Evolutionary conservation across 129 eudicot genomes (phyloP).

Genomic region (Helichrysum umbraculigerum): DNA sequence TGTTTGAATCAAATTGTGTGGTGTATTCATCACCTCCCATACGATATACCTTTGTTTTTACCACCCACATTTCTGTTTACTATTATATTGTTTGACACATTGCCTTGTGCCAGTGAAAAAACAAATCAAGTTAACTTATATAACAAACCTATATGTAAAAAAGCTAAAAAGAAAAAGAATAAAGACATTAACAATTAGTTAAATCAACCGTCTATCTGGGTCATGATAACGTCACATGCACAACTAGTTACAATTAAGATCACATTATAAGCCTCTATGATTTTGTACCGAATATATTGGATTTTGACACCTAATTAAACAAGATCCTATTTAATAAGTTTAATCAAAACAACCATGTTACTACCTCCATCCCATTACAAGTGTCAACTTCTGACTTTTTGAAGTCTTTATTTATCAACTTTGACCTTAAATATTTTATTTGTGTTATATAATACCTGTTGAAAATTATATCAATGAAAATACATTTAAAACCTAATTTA

Average conservation of each 20-base stretch:
- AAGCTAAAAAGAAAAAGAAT: neutral
- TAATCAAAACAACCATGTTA: no score
- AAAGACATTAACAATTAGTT: neutral
- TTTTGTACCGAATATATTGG: neutral
- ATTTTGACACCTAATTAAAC: no score
- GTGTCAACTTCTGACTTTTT: no score
- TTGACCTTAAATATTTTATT: no score
- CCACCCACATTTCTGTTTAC: neutral
- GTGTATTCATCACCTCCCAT: no score
- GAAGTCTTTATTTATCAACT: no score
- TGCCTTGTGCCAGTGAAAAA: neutral
- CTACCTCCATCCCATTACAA: no score
- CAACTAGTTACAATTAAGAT: neutral
- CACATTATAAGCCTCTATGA: neutral
- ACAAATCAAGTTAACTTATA: neutral
- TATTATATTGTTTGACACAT: neutral
- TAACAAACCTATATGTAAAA: neutral
- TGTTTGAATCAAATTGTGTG: no score
- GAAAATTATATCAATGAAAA: no score
- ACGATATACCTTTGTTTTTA: neutral
- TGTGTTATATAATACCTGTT: no score
- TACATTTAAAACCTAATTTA: no score
- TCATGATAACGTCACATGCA: neutral
- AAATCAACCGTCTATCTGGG: neutral
- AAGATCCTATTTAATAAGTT: no score